Percentiles rank a stretch among this genome's conserved stretches.
Conservation (phyloP, 2,329 filamentous ascomycete genomes). For the Pleomassaria siparia region DNA sequence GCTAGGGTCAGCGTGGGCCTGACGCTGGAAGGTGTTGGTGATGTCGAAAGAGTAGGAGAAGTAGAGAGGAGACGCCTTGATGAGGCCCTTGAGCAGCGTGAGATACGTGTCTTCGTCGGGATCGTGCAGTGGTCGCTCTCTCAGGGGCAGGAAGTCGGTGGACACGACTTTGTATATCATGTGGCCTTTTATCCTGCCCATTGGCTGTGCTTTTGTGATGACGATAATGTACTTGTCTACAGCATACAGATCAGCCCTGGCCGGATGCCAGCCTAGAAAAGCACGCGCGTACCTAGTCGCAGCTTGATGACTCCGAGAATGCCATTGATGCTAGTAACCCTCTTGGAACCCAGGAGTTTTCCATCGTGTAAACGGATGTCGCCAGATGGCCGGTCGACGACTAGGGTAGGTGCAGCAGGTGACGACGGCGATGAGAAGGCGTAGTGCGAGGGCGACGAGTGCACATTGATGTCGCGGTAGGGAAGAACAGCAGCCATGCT, state of each 20-base stretch:
- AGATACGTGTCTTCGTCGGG: slow-evolving; percentile 93
- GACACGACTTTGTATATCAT: slow-evolving; percentile 92
- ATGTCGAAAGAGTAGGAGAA: slow-evolving; percentile 97
- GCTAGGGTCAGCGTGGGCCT: slow-evolving; percentile 72
- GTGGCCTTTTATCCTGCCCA: slow-evolving; percentile 90
- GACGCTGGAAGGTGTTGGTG: slow-evolving; percentile 95
- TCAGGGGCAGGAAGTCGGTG: slow-evolving; percentile 90
- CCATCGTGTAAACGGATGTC: slow-evolving; percentile 85
- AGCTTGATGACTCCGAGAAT: slow-evolving; percentile 93
- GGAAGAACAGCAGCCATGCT: slow-evolving; percentile 65
- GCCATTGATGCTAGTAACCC: slow-evolving; percentile 91
- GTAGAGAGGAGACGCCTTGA: slow-evolving; percentile 88
- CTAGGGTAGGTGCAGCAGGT: slow-evolving; percentile 80
- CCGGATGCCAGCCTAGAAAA: not conserved
- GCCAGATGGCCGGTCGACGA: slow-evolving; percentile 89
- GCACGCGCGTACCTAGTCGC: slow-evolving; percentile 67
- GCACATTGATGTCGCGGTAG: slow-evolving; percentile 96
- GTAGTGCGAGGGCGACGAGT: slow-evolving; percentile 88
- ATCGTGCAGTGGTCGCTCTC: slow-evolving; percentile 88
- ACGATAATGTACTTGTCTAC: slow-evolving; percentile 95
- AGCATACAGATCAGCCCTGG: slow-evolving; percentile 10
- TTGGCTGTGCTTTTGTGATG: slow-evolving; percentile 89
- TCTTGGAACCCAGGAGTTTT: slow-evolving; percentile 71
- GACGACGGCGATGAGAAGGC: slow-evolving; percentile 95
- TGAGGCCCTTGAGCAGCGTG: slow-evolving; percentile 73